These are phyloP conservation scores for Pleurotus pulmonarius DNA, from an alignment of 768 basidiomycete species.

Conservation along the genomic window DNA sequence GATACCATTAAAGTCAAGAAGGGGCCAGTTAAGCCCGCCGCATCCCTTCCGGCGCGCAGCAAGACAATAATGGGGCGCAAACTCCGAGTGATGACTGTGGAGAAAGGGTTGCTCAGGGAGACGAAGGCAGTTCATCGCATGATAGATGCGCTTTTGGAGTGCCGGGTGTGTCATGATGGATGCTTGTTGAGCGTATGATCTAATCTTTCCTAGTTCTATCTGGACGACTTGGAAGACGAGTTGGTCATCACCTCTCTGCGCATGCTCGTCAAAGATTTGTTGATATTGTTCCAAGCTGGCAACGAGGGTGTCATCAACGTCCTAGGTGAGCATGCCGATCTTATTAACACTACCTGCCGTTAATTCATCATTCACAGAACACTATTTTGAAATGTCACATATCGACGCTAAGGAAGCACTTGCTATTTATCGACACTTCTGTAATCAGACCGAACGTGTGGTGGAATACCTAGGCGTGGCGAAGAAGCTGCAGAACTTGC, in stretches of 20 bases:
- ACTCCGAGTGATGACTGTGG: slow-evolving; percentile 86
- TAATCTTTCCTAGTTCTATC: slow-evolving; percentile 65
- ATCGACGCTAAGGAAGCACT: slow-evolving; percentile 86
- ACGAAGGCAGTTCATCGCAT: slow-evolving; percentile 87
- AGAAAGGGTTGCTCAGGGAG: slow-evolving; percentile 92
- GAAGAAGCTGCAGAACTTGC: slow-evolving; percentile 85
- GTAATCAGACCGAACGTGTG: slow-evolving; percentile 87
- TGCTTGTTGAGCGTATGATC: too few relatives aligned
- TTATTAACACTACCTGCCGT: slow-evolving; percentile 22
- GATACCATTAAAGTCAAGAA: slow-evolving; percentile 35
- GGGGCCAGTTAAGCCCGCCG: slow-evolving; percentile 20
- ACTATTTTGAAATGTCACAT: slow-evolving; percentile 98
- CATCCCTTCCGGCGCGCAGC: slow-evolving; percentile 50
- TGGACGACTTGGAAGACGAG: slow-evolving; percentile 91
- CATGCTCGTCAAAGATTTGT: slow-evolving; percentile 94
- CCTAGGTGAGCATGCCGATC: slow-evolving; percentile 44
- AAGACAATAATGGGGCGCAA: slow-evolving; percentile 83
- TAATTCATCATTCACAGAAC: slow-evolving; percentile 53
- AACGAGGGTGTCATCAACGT: slow-evolving; percentile 93
- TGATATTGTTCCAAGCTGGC: slow-evolving; percentile 92
- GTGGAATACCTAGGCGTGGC: slow-evolving; percentile 92
- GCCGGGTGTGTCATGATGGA: slow-evolving; percentile 57
- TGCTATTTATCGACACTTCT: slow-evolving; percentile 88
- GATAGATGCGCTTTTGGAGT: slow-evolving; percentile 85
- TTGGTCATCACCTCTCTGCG: slow-evolving; percentile 83